Percentiles rank a stretch among this genome's conserved stretches.
Conservation (phyloP, 495 filamentous ascomycete genomes). For the Trichoderma orchidacearum region DNA sequence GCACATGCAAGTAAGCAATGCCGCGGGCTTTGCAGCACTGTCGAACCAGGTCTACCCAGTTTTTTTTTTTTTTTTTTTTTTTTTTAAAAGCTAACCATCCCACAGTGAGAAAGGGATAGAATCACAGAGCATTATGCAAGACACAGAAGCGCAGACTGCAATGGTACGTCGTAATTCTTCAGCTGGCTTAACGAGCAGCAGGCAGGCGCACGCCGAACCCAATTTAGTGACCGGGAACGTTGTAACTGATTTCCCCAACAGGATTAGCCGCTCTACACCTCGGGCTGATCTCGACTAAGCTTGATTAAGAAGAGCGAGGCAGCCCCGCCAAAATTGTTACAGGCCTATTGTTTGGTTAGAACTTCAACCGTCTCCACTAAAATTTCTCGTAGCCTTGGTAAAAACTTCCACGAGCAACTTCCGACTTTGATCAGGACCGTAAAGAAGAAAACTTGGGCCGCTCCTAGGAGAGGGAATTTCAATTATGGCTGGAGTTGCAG, state of each 20-base stretch:
- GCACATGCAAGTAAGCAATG: neutral
- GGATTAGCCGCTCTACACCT: neutral
- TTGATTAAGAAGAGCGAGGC: neutral
- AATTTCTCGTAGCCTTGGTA: neutral
- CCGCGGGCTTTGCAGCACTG: neutral
- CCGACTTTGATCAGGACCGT: neutral
- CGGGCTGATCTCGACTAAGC: neutral
- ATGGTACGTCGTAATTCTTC: too few species aligned
- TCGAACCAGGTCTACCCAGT: neutral
- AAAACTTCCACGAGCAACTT: neutral
- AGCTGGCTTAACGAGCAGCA: too few species aligned
- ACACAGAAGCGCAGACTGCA: too few species aligned
- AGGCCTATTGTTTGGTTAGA: too few species aligned
- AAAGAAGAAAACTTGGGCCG: neutral
- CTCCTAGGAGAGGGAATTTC: neutral
- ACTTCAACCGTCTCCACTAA: constrained; percentile 2
- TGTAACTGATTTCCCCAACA: too few species aligned
- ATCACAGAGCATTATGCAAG: too few species aligned
- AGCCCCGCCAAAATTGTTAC: neutral
- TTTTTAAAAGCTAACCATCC: too few species aligned
- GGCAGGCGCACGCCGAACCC: too few species aligned
- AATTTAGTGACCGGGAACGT: too few species aligned
- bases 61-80: neutral
- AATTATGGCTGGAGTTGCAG: constrained; percentile 67
- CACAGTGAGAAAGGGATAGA: too few species aligned